A percentile compares a stretch with the other conserved stretches of the same genome.
Evolutionary conservation across 2,329 filamentous ascomycete genomes (phyloP).

Genomic region (Hypocrella siamensis): DNA sequence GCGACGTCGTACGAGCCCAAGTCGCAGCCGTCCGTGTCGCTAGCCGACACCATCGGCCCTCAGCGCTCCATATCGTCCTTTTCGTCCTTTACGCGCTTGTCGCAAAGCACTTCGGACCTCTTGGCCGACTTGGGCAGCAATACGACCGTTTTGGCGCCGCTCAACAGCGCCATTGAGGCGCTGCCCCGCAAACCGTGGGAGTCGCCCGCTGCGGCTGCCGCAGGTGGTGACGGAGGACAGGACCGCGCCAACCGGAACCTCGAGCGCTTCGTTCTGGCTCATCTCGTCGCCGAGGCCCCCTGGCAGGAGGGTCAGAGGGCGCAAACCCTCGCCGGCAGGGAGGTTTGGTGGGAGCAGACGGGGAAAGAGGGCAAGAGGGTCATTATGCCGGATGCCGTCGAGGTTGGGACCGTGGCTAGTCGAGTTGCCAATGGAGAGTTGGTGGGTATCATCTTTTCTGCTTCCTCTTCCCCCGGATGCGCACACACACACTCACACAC

Average conservation of each 20-base stretch:
- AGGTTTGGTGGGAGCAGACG: conserved; percentile 70
- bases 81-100: conserved; percentile 62
- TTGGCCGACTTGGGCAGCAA: conserved; percentile 52
- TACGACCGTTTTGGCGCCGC: conserved; percentile 74
- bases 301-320: conserved; percentile 56
- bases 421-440: conserved; percentile 79
- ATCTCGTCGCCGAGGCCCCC: conserved; percentile 60
- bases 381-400: conserved; percentile 63
- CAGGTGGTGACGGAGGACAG: conserved; percentile 50
- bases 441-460: conserved; percentile 28
- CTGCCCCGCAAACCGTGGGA: conserved; percentile 83
- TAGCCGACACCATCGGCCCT: conserved; percentile 73
- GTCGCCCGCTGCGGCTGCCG: conserved; percentile 54
- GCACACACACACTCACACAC: too few relatives aligned
- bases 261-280: conserved; percentile 67
- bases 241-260: conserved; percentile 66
- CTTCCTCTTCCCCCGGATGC: too few relatives aligned
- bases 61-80: conserved; percentile 73
- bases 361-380: conserved; percentile 52
- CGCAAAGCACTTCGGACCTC: conserved; percentile 50
- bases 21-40: conserved; percentile 33
- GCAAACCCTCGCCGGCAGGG: conserved; percentile 44
- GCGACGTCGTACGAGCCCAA: conserved; percentile 9
- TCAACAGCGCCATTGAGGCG: conserved; percentile 64
- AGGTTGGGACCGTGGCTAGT: conserved; percentile 59